Conservation (phyloP, 441 rosid genomes). For the Biscutella auriculata region DNA sequence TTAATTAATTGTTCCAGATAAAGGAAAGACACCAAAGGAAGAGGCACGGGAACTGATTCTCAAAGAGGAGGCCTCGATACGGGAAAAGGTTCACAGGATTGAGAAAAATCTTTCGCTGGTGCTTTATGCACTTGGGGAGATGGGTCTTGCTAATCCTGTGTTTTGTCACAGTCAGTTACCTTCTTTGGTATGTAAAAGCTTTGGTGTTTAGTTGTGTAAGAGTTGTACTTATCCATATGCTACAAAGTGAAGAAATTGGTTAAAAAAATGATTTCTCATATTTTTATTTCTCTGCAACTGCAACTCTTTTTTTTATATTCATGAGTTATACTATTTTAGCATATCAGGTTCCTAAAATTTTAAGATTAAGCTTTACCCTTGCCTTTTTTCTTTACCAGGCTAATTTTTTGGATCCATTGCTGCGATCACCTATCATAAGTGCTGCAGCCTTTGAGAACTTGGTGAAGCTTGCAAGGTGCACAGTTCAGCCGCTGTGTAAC, state of each 20-base stretch:
- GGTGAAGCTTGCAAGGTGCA: conserved; percentile 84
- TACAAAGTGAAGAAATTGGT: neutral
- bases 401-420: conserved; percentile 75
- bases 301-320: neutral
- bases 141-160: conserved; percentile 80
- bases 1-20: conserved; percentile 39
- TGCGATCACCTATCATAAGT: conserved; percentile 73
- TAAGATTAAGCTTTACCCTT: conserved; percentile 2
- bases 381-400: conserved; percentile 38
- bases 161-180: conserved; percentile 96
- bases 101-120: conserved; percentile 60
- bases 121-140: conserved; percentile 83
- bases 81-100: conserved; percentile 57
- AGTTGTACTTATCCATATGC: conserved; percentile 4
- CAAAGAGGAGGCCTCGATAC: conserved; percentile 73
- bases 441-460: conserved; percentile 72
- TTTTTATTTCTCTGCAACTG: neutral
- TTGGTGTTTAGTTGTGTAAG: neutral
- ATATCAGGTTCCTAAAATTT: neutral
- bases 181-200: conserved; percentile 57
- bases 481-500: conserved; percentile 73
- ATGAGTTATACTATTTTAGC: neutral
- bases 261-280: neutral
- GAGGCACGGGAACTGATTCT: conserved; percentile 93
- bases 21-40: conserved; percentile 90